Evolutionary conservation across 75 land plant species (phyloP), one percentile per base, ranked within the genome.

Genomic region (Pinus albicaulis): DNA sequence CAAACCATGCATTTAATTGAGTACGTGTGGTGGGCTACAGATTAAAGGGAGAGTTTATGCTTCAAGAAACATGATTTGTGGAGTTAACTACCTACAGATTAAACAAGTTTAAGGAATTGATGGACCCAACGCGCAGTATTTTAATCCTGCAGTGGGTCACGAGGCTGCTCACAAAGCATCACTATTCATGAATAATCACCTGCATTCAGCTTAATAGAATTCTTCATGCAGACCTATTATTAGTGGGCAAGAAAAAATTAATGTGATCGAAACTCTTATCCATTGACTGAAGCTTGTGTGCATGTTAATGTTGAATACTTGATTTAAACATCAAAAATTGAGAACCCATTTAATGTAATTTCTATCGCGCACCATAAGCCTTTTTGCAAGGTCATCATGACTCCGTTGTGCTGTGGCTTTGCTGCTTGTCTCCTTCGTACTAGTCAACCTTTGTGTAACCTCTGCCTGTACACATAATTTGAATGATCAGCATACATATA

Each of bases 341-440:
- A 41, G 23, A 28, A 26, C 59, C 31, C 23, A 52, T 53, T 14
- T 15, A 58, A 41, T 2, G 69, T 19, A 56, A 55, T 24, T 72
- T 14, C 17, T 23, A 48, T 25, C 53, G 31, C 53, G 31, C 36
- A 95, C 99, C 98, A 95, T 90, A 79, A 97, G 95, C 77, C 89
- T 94, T 76, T 79, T 92, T 19, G 99, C 98, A 75, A 97, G 94
- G 86, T 97, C 98, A 78, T 94, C 93, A 86, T 97, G 99, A 57
- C 81, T 90, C 7, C 85, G 90, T 57, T 81, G 60, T 11, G 64
- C 77, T 64, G 89, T 82, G 75, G 85, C 60, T 36, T 76, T 80
- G 73, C 74, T 81, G 76, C 83, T 86, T 19, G 80, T 57, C 64
- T 94, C 93, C 75, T 89, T 94, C 8, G 86, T 86, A 87, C 83